phyloP scores from a whole-genome alignment of 345 rosid species.

The Erysimum cheiranthoides region DNA sequence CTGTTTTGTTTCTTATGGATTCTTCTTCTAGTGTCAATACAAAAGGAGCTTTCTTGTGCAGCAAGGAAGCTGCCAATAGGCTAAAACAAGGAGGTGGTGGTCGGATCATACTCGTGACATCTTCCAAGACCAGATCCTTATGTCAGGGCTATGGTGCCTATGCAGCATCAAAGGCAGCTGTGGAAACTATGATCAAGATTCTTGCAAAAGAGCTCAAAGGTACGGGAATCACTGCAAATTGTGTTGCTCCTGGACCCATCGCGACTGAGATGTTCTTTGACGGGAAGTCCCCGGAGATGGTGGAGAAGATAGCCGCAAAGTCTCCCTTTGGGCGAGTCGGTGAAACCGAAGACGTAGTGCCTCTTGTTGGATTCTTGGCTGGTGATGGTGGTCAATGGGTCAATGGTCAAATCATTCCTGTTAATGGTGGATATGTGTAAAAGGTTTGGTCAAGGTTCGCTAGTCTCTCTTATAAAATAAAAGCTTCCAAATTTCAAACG shows the following conservation, averaged over 20 bases:
- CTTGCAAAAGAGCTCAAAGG: constrained; percentile 56
- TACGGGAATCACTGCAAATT: constrained; percentile 49
- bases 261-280: constrained; percentile 51
- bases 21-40: constrained; percentile 33
- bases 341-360: constrained; percentile 47
- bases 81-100: constrained; percentile 51
- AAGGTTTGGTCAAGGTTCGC: too few species aligned
- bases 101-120: constrained; percentile 41
- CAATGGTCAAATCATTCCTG: constrained; percentile 51
- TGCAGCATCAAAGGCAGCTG: constrained; percentile 48
- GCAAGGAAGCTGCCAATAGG: constrained; percentile 48
- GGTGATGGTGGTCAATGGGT: constrained; percentile 54
- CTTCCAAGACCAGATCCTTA: constrained; percentile 37
- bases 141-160: constrained; percentile 24
- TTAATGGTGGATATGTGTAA: constrained; percentile 43
- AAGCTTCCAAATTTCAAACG: neutral
- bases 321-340: constrained; percentile 42
- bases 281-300: constrained; percentile 43
- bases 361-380: constrained; percentile 54
- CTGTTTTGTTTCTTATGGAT: too few species aligned
- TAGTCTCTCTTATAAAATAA: neutral
- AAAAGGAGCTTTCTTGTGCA: constrained; percentile 50
- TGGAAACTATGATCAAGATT: constrained; percentile 50
- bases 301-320: constrained; percentile 33
- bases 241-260: constrained; percentile 51